A percentile compares a stretch with the other conserved stretches of the same genome.
These are phyloP conservation scores for Dactylellina haptotyla DNA, from an alignment of 2,329 filamentous ascomycete genomes.

Conservation along the genomic window DNA sequence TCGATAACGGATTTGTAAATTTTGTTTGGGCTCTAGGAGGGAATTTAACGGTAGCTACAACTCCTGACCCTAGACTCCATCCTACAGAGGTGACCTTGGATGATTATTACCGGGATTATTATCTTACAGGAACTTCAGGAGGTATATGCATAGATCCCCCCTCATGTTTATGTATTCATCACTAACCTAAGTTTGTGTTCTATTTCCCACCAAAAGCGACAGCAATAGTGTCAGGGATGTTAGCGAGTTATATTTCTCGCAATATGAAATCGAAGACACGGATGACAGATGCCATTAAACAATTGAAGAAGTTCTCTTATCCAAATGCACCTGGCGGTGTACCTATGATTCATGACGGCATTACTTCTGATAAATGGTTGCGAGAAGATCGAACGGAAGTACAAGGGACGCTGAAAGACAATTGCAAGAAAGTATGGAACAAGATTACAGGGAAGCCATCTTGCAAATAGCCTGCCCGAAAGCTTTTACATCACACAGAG, in stretches of 20 bases:
- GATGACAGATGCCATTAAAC: not conserved
- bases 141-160: too few relatives aligned
- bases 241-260: slow-evolving; percentile 8
- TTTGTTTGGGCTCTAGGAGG: not conserved
- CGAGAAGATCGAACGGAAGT: not conserved
- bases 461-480: not conserved
- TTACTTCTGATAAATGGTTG: slow-evolving; percentile 5
- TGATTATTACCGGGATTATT: too few relatives aligned
- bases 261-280: not conserved
- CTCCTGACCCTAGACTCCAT: not conserved
- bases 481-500: too few relatives aligned
- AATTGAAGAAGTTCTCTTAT: not conserved
- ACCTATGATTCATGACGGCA: slow-evolving; percentile 19
- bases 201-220: too few relatives aligned
- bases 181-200: too few relatives aligned
- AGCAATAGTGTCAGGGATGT: not conserved
- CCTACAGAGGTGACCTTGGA: not conserved
- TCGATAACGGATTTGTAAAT: not conserved
- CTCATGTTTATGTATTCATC: too few relatives aligned
- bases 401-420: not conserved
- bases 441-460: not conserved
- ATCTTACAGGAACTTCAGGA: too few relatives aligned
- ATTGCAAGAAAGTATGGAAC: not conserved
- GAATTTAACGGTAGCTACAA: not conserved
- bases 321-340: not conserved